Base-by-base conservation (phyloP, 2,329 filamentous ascomycete species). In the Cucurbitaria berberidis region DNA sequence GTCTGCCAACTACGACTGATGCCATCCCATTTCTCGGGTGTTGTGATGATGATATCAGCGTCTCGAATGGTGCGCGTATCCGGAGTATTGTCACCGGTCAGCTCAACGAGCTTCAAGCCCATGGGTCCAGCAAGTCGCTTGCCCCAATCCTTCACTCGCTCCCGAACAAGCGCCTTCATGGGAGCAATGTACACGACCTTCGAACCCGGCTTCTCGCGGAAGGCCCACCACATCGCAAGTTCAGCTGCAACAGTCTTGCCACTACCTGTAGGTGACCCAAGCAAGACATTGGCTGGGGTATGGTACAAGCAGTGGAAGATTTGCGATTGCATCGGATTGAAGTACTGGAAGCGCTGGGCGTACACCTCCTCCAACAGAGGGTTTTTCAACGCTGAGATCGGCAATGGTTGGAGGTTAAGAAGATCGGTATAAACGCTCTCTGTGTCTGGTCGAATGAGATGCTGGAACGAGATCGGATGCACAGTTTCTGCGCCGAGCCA, bases 1-100 rank as follows among this genome's bases (percentile, higher is more conserved):
- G 93, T 98, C 75, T 98, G 93, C 95, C 96, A 99, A 69, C 91
- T 96, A 84, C 95, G 90, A 66, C 91, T 96, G 64, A 99, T 98
- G 84, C 96, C 96, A 72, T 99, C 96, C 95, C 95, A 99, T 74
- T 99, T 99, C 78, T 99, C 95, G n/a, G 95, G 96, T 0, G 96
- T 99, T 0, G 95, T 99, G 67, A 99, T 92, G 66, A 99, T 99
- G 57, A 99, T 91, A 72, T 99, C 95, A 3, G 95, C 95, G 70
- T 98, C 89, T 64, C 93, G 86, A 66, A 99, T 99, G 0, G 93
- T 97, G 45, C 91, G 84, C 0, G 95, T 99, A 70, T 99, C 95
- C 0, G 96, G 96, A 0, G 96, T 99, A 69, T 98, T 99, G 78
- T 99, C 95, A 80, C 90, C 93, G 11, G 96, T 99, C 79, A 99